Base-by-base conservation (phyloP, 2,329 filamentous ascomycete species). In the Calycina herbarum region DNA sequence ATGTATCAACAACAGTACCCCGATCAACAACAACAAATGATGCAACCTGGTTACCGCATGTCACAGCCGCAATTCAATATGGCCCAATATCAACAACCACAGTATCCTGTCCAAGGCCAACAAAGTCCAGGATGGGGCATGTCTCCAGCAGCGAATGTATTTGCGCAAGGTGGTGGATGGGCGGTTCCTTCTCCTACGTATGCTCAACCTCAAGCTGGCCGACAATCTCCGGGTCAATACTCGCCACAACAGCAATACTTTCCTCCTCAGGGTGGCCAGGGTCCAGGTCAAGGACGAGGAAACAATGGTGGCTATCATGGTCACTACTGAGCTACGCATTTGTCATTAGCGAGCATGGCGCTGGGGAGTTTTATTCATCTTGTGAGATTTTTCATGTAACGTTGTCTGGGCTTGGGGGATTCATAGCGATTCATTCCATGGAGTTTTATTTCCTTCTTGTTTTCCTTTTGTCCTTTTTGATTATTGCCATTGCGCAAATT, bases 81-180 rank as follows among this genome's bases (percentile, higher is more conserved):
- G 68, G 69, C 66, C 24, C 71, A 73, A 59, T 71, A 68, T 29
- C 65, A 68, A 24, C 67, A 68, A 38, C 57, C 57, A n/a, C 71
- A 73, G 40, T 72, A 68, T 62, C 65, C 71, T 58, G 64, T 59
- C 42, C 68, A 62, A 66, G 71, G 64, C 71, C 71, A 61, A 74
- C 72, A 7, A 31, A 72, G 70, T 61, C 73, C 74, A 61, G 73
- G 64, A 6, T 77, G 73, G 67, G 72, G 70, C 6, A 65, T 73
- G 42, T 68, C 75, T 3, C 74, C 76, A 29, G 69, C 73, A 51
- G 72, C 74, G 1, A 71, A 73, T 51, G 71, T 69, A 0, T 77
- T 71, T 59, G 75, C 76, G 42, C 77, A 77, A 63, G 75, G 78
- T 40, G 78, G 76, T 7, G 75, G 73, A 40, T 79, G 77, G 76